These are phyloP conservation scores for Leucocoprinus sp. DNA, from an alignment of 768 basidiomycete species.

Conservation along the genomic window DNA sequence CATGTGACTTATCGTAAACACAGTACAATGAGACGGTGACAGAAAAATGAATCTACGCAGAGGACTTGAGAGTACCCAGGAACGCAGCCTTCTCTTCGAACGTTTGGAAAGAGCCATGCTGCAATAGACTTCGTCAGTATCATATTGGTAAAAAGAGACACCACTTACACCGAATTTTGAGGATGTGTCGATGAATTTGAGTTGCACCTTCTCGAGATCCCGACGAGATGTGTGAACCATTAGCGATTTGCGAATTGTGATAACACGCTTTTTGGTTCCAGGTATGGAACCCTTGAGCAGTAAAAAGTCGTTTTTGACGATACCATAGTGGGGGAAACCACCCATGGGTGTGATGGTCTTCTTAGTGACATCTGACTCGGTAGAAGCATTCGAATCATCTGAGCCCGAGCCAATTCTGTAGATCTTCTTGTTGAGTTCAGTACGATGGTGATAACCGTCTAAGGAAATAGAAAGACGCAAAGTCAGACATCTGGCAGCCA, in stretches of 20 bases:
- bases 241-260: constrained; percentile 95
- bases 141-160: background rate
- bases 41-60: constrained; percentile 44
- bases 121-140: constrained; percentile 11
- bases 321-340: constrained; percentile 98
- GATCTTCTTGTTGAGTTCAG: constrained; percentile 98
- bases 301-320: constrained; percentile 97
- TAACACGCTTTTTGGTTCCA: constrained; percentile 96
- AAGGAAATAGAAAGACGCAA: constrained; percentile 1
- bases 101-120: constrained; percentile 97
- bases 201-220: constrained; percentile 95
- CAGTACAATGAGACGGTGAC: constrained; percentile 27
- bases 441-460: constrained; percentile 96
- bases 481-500: constrained; percentile 11
- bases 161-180: constrained; percentile 89
- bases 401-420: constrained; percentile 84
- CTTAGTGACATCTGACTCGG: constrained; percentile 90
- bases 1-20: constrained; percentile 7
- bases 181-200: constrained; percentile 98
- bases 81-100: constrained; percentile 94
- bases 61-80: constrained; percentile 84
- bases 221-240: constrained; percentile 93
- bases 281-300: constrained; percentile 94
- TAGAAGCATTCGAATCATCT: constrained; percentile 82
- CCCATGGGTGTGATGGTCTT: constrained; percentile 95